A percentile compares a stretch with the other conserved stretches of the same genome.
These are phyloP conservation scores for Lactarius sanguifluus DNA, from an alignment of 768 basidiomycete genomes.

Conservation along the genomic window DNA sequence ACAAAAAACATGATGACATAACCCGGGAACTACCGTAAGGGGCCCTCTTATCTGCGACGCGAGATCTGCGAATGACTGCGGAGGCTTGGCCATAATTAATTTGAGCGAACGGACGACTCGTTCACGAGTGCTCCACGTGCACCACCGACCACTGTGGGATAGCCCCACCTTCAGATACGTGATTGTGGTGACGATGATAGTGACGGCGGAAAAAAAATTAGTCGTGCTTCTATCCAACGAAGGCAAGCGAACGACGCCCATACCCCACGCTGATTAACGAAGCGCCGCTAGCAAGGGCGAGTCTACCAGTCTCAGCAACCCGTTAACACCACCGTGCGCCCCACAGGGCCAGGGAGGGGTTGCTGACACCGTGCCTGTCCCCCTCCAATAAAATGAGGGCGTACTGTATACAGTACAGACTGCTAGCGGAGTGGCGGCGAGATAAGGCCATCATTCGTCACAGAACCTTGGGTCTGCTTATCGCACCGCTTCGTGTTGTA, in stretches of 20 bases:
- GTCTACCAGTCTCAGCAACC: neutral
- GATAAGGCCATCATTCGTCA: neutral
- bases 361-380: neutral
- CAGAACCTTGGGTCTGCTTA: too few relatives aligned
- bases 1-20: conserved; percentile 1
- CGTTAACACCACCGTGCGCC: neutral
- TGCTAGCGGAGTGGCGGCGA: neutral
- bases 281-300: neutral
- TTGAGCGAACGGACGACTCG: neutral
- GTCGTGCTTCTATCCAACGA: conserved; percentile 6
- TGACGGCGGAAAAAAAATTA: neutral
- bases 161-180: neutral
- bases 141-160: neutral
- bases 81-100: too few relatives aligned
- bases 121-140: neutral
- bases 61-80: neutral
- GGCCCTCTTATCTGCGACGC: neutral
- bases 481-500: too few relatives aligned
- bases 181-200: neutral
- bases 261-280: neutral
- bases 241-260: neutral
- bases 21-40: neutral
- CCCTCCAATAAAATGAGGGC: neutral
- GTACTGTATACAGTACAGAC: neutral
- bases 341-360: neutral